Conservation (phyloP, 345 rosid genomes). For the Dimocarpus longan region DNA sequence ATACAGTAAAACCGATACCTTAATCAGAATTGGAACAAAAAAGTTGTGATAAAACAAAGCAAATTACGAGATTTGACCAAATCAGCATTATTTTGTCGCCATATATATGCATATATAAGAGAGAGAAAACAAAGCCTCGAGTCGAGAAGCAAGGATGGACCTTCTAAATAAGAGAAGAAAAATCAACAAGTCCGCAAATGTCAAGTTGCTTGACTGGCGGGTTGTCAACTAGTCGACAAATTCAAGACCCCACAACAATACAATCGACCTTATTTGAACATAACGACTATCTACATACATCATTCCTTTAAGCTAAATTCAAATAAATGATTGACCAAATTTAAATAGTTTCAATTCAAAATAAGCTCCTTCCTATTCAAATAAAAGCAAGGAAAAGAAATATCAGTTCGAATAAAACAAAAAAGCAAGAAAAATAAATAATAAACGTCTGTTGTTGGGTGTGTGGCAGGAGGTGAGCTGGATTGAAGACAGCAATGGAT, state of each 20-base stretch:
- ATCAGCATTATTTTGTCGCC: background rate
- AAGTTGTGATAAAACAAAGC: too few relatives aligned
- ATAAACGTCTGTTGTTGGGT: background rate
- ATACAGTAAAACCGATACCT: too few relatives aligned
- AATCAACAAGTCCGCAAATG: too few relatives aligned
- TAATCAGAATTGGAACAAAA: too few relatives aligned
- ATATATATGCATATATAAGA: too few relatives aligned
- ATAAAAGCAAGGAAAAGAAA: background rate
- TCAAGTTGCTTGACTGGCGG: background rate
- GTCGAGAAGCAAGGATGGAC: background rate
- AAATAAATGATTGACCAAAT: background rate
- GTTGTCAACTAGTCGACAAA: background rate
- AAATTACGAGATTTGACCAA: background rate
- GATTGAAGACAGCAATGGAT: background rate
- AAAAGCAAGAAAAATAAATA: background rate
- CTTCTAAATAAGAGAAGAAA: background rate
- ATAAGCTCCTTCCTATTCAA: background rate
- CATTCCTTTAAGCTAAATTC: too few relatives aligned
- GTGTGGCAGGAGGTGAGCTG: background rate
- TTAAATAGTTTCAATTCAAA: too few relatives aligned
- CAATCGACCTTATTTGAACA: background rate
- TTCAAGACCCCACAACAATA: background rate
- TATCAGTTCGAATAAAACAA: too few relatives aligned
- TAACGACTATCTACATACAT: background rate
- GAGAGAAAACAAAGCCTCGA: too few relatives aligned